Evolutionary conservation across 768 basidiomycete species (phyloP).

Genomic region (Tulasnella sp.): DNA sequence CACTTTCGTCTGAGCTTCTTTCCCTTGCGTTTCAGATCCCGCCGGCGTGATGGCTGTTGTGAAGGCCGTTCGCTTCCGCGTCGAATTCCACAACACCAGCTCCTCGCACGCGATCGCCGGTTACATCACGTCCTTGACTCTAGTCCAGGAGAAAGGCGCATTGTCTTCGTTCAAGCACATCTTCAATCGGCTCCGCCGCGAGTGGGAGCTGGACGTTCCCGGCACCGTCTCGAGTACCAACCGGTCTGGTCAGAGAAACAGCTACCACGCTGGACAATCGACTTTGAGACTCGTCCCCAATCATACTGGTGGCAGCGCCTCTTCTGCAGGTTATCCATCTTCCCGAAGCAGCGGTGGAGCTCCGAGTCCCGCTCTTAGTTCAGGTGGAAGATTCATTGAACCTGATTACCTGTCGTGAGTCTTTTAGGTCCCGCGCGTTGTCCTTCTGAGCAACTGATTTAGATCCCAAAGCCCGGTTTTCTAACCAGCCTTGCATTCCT

Average conservation of each 20-base stretch:
- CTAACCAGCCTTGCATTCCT: neutral
- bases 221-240: conserved; percentile 21
- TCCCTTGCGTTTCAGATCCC: conserved; percentile 46
- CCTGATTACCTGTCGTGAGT: conserved; percentile 46
- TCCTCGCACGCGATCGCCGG: conserved; percentile 47
- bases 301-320: conserved; percentile 2
- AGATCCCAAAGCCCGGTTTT: neutral
- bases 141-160: conserved; percentile 88
- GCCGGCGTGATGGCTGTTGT: conserved; percentile 56
- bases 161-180: conserved; percentile 78
- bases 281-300: conserved; percentile 25
- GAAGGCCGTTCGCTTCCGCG: conserved; percentile 80
- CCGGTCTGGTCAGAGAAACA: conserved; percentile 6
- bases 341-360: conserved; percentile 19
- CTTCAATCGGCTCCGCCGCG: conserved; percentile 62
- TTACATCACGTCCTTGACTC: conserved; percentile 61
- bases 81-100: conserved; percentile 64
- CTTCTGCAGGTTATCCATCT: neutral
- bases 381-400: conserved; percentile 44
- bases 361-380: conserved; percentile 44
- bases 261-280: conserved; percentile 7
- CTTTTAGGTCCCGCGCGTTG: neutral
- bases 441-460: neutral
- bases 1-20: neutral
- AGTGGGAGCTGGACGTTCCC: conserved; percentile 68